Base-by-base conservation (phyloP, 139 green algal genomes). In the Pseudopediastrum boryanum region DNA sequence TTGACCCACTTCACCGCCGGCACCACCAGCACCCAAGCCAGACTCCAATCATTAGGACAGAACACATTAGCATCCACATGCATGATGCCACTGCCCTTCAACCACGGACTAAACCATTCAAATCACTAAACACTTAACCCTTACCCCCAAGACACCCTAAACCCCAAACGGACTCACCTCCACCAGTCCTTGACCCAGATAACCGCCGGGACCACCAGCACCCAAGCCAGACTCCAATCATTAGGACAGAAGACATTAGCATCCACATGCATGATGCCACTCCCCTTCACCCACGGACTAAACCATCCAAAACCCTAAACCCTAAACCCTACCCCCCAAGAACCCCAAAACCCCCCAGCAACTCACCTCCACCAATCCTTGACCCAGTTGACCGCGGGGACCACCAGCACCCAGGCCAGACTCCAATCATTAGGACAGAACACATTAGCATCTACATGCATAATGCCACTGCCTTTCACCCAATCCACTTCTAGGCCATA, bases 1-100 rank as follows among this genome's bases (percentile, higher is more conserved):
- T 85, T 86, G 9, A 80, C 62, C 29, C 71, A 87, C 81, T 90
- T 90, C 27, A 78, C 70, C 1, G 75, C 78, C 0, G 86, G 86
- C 54, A 91, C 29, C 66, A 91, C 54, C 81, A 89, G 81, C 71
- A 89, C n/a, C 86, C 86, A 91, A n/a, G 46, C 81, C 39, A 85
- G 79, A n/a, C 66, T 61, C 75, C 85, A 91, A 74, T 85, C 77
- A 51, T 76, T 82, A 29, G 76, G 66, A 13, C 35, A 74, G 77
- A 86, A 89, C 38, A 88, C 44, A 27, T 85, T 91, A 13, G 85
- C 50, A 61, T 83, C 82, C 23, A 91, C 68, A 50, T 88, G 85
- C 38, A 89, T 16, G 8, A 71, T 58, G 6, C 85, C 59, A 35
- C 69, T 56, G 54, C 80, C 85, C 59, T 72, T 59, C 25, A 35